Evolutionary conservation across 345 rosid genomes (phyloP).

Genomic region (Eucalyptus decipiens): DNA sequence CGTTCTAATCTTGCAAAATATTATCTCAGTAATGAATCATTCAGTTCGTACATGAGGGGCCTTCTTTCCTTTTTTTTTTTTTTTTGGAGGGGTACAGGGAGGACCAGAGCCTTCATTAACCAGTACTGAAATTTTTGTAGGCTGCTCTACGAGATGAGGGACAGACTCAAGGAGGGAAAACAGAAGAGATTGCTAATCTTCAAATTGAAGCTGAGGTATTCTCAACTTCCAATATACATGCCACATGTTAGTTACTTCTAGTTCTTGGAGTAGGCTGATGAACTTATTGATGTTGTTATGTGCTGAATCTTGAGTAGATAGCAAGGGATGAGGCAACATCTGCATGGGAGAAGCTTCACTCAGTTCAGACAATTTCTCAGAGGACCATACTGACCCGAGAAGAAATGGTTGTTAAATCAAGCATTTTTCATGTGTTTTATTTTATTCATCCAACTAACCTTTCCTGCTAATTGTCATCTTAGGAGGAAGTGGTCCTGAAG

Average conservation of each 20-base stretch:
- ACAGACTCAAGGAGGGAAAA: constrained; percentile 35
- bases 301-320: constrained; percentile 21
- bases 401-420: constrained; percentile 64
- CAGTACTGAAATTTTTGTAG: constrained; percentile 19
- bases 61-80: background rate
- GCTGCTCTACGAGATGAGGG: constrained; percentile 58
- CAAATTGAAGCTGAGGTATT: constrained; percentile 70
- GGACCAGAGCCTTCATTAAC: background rate
- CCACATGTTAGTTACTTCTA: background rate
- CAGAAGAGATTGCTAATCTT: constrained; percentile 43
- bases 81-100: background rate
- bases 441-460: background rate
- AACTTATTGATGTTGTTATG: background rate
- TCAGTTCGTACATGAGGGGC: background rate
- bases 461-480: constrained; percentile 29
- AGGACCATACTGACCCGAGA: constrained; percentile 73
- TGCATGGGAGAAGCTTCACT: constrained; percentile 55
- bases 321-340: constrained; percentile 61
- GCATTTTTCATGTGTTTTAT: background rate
- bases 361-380: constrained; percentile 57
- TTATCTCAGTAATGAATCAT: background rate
- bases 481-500: constrained; percentile 97
- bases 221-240: background rate
- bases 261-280: background rate
- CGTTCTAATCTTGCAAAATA: background rate